phyloP scores from a whole-genome alignment of 1,284 basidiomycete species.

The Moesziomyces antarcticus region DNA sequence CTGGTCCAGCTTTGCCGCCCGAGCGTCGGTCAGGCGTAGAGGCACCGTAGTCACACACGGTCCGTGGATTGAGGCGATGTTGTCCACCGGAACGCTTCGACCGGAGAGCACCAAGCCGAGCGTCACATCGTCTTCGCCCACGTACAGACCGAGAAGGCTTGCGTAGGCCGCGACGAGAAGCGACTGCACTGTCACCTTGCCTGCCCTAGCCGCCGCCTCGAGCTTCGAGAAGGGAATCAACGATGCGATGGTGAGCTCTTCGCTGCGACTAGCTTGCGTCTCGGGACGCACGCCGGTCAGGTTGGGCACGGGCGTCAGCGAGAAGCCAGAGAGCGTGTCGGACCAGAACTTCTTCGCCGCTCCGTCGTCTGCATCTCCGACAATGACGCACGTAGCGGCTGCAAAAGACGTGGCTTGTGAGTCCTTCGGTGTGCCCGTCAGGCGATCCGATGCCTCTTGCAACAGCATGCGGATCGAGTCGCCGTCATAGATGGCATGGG shows the following conservation, averaged over 20 bases:
- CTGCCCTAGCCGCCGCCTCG: conserved; percentile 26
- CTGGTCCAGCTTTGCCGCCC: conserved; percentile 1
- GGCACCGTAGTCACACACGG: conserved; percentile 63
- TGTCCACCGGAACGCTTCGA: conserved; percentile 38
- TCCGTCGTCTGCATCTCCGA: conserved; percentile 14
- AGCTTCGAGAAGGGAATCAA: conserved; percentile 7
- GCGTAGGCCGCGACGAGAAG: conserved; percentile 49
- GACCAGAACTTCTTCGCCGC: conserved; percentile 46
- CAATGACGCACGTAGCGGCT: conserved; percentile 23
- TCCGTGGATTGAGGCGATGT: conserved; percentile 53
- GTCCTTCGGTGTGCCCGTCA: background rate
- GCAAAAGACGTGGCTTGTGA: conserved; percentile 18
- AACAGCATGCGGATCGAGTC: conserved; percentile 52
- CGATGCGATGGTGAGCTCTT: conserved; percentile 26
- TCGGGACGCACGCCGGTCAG: conserved; percentile 50
- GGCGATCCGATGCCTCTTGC: conserved; percentile 29
- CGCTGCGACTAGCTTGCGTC: conserved; percentile 7
- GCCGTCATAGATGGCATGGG: conserved; percentile 64
- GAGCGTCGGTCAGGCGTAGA: conserved; percentile 31
- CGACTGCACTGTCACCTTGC: conserved; percentile 52
- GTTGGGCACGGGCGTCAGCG: conserved; percentile 48
- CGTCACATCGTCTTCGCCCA: conserved; percentile 50
- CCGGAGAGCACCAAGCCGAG: conserved; percentile 62
- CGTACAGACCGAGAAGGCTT: conserved; percentile 47
- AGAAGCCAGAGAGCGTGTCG: conserved; percentile 37